Conservation (phyloP, 371 early-diverging fungal genomes). For the Fennellomyces sp. region DNA sequence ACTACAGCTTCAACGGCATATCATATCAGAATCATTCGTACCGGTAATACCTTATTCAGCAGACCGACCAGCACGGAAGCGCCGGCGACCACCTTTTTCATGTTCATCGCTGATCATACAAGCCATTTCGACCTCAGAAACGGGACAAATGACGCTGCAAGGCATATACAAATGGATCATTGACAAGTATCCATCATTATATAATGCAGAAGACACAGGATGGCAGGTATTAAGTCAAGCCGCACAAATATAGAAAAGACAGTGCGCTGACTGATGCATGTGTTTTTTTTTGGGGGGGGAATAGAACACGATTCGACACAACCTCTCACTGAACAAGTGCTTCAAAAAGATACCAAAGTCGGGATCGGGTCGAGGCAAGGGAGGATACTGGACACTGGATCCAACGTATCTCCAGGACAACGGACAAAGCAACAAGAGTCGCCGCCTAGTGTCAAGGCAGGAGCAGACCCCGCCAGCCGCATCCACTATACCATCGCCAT, state of each 20-base stretch:
- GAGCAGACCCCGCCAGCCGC: conserved; percentile 7
- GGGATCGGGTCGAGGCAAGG: conserved; percentile 50
- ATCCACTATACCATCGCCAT: conserved; percentile 2
- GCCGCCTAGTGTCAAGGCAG: neutral
- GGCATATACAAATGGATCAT: conserved; percentile 76
- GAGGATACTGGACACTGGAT: conserved; percentile 59
- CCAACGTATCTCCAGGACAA: conserved; percentile 19
- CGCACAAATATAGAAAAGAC: neutral
- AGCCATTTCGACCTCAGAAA: conserved; percentile 60
- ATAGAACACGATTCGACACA: conserved; percentile 80
- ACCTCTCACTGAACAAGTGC: conserved; percentile 73
- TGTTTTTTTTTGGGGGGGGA: neutral
- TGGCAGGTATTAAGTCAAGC: conserved; percentile 55
- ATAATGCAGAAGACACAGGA: conserved; percentile 66
- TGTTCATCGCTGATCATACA: conserved; percentile 76
- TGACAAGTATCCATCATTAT: conserved; percentile 68
- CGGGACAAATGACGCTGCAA: conserved; percentile 65
- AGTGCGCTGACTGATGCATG: neutral
- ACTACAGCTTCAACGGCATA: conserved; percentile 43
- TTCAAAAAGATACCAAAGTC: conserved; percentile 68
- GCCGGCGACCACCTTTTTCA: conserved; percentile 74
- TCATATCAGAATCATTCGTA: conserved; percentile 52
- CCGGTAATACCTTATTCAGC: conserved; percentile 38
- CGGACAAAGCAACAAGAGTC: conserved; percentile 9
- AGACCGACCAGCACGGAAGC: conserved; percentile 45